Percentiles rank a stretch among this genome's conserved stretches.
These are phyloP conservation scores for Barnettozyma hawaiiensis DNA, from an alignment of 1,139 yeast species.

Conservation along the genomic window DNA sequence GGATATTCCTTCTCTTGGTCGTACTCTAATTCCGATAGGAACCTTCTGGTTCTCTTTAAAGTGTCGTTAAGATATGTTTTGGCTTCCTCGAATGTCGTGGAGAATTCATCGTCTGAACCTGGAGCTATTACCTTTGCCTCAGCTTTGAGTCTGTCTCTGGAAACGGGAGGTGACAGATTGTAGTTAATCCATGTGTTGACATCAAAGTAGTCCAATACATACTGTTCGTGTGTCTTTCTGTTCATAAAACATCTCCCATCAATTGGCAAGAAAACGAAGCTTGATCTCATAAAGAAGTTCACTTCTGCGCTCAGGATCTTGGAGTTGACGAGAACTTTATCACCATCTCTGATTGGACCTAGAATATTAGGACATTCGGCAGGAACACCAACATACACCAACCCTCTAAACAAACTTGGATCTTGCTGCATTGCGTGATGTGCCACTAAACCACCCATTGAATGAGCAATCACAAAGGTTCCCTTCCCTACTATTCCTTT, in stretches of 20 bases:
- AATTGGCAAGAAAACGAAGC: constrained; percentile 70
- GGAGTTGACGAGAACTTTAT: constrained; percentile 68
- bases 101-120: constrained; percentile 15
- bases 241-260: constrained; percentile 71
- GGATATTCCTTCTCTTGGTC: constrained; percentile 55
- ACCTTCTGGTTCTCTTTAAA: constrained; percentile 53
- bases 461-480: constrained; percentile 72
- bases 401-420: constrained; percentile 64
- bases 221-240: constrained; percentile 47
- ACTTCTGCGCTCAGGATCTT: constrained; percentile 73
- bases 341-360: constrained; percentile 83
- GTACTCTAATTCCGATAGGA: constrained; percentile 51
- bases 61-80: constrained; percentile 60
- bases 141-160: constrained; percentile 34
- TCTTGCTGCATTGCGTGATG: constrained; percentile 69
- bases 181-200: constrained; percentile 76
- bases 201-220: constrained; percentile 71
- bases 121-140: constrained; percentile 4
- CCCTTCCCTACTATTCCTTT: constrained; percentile 34
- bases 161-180: constrained; percentile 70
- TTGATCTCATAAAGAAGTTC: constrained; percentile 83
- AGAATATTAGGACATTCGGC: constrained; percentile 78
- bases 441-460: constrained; percentile 89
- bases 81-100: constrained; percentile 51
- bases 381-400: constrained; percentile 80